Evolutionary conservation across 2,329 filamentous ascomycete species (phyloP).

Genomic region (Claviceps pusilla): DNA sequence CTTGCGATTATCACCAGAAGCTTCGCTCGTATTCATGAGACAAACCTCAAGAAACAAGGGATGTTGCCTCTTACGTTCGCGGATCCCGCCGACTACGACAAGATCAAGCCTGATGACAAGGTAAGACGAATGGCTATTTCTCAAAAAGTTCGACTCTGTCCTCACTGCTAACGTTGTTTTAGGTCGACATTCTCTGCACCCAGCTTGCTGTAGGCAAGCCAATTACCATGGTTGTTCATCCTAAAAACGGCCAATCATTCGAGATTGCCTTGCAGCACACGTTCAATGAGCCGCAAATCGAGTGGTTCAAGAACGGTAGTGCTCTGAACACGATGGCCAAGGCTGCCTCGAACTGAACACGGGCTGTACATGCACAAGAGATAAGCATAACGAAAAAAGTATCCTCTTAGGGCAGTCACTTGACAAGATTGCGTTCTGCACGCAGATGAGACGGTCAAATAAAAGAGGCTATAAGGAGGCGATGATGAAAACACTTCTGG

Average conservation of each 20-base stretch:
- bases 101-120: constrained; percentile 83
- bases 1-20: constrained; percentile 90
- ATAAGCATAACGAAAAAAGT: not conserved
- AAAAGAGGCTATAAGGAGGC: not conserved
- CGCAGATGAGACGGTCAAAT: not conserved
- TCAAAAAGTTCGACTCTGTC: not conserved
- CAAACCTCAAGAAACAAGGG: constrained; percentile 99
- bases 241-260: constrained; percentile 68
- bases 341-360: constrained; percentile 22
- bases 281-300: constrained; percentile 94
- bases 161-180: constrained; percentile 11
- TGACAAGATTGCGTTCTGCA: not conserved
- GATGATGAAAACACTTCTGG: not conserved
- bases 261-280: constrained; percentile 81
- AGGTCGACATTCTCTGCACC: constrained; percentile 73
- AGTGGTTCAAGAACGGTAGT: constrained; percentile 98
- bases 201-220: constrained; percentile 87
- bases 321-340: constrained; percentile 98
- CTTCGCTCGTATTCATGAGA: constrained; percentile 99
- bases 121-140: constrained; percentile 21
- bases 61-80: constrained; percentile 97
- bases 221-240: constrained; percentile 81
- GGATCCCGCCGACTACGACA: constrained; percentile 93
- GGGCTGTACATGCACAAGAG: not conserved
- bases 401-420: not conserved